Evolutionary conservation across 106 monocot genomes (phyloP), one percentile per base, ranked within the genome.

Genomic region (Triglochin maritima): DNA sequence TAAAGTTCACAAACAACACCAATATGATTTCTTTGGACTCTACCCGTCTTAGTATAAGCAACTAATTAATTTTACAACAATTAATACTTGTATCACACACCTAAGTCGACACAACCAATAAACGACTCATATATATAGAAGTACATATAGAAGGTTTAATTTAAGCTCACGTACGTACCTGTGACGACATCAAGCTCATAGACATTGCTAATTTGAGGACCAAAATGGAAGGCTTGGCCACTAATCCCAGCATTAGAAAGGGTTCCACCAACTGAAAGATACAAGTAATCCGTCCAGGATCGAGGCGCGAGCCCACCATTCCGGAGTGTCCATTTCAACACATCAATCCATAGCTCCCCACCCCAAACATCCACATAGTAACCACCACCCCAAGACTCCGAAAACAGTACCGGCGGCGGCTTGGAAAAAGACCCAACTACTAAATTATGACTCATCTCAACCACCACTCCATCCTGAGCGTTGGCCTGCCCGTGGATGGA

Each of bases 211-310:
- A 87, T 90, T 87, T 90, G 94, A 10, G 94, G 90, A 3, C 94
- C 94, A 46, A 87, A 78, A 60, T 66, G 74, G 75, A 95, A 95
- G 3, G 94, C 87, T 58, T 95, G 94, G 0, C 94, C 94, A 50
- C 94, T 95, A 57, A 90, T 80, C 7, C 90, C 94, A 45, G 83
- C 93, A 49, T 86, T 84, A 7, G 93, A 93, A 52, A 93, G 79
- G 6, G 93, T 93, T 7, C 93, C 93, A 3, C 90, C 90, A 9
- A 95, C 90, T 9, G 90, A 71, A 6, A 93, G 71, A 50, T 89
- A 70, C 17, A 94, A 72, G 59, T 94, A 94, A 60, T 89, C 94
- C 3, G 94, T 94, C 94, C 94, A 94, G 29, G 94, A 94, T 65
- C 63, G 76, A 5, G 94, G 94, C 44, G 94, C 84, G 2, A 87